A percentile compares a stretch with the other conserved stretches of the same genome.
Conservation (phyloP, 2,329 filamentous ascomycete genomes). For the Elsinoe australis region DNA sequence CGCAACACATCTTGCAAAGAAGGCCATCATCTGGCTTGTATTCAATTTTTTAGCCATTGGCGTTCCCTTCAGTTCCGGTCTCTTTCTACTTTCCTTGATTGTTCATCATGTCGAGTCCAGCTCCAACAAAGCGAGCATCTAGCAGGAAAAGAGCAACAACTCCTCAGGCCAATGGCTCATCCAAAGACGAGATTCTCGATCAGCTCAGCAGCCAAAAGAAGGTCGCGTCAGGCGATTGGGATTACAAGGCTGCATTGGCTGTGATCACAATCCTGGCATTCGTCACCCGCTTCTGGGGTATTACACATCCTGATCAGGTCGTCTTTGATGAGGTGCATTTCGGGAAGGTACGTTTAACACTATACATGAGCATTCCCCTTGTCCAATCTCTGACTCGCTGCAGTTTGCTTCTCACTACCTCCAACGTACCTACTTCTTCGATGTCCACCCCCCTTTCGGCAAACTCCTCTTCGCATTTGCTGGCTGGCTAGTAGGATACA, state of each 20-base stretch:
- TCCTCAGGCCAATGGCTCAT: conserved; percentile 25
- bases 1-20: neutral
- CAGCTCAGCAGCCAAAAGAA: conserved; percentile 30
- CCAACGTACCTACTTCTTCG: conserved; percentile 97
- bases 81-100: conserved; percentile 1
- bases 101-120: conserved; percentile 8
- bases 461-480: conserved; percentile 96
- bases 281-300: conserved; percentile 88
- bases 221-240: conserved; percentile 52
- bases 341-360: conserved; percentile 67
- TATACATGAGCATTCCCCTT: neutral
- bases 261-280: conserved; percentile 81
- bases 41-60: neutral
- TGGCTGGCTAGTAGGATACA: conserved; percentile 95
- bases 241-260: conserved; percentile 71
- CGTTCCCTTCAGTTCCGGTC: neutral
- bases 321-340: conserved; percentile 99
- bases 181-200: conserved; percentile 35
- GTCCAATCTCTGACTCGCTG: neutral
- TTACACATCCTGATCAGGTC: conserved; percentile 89
- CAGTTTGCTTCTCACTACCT: conserved; percentile 66
- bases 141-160: conserved; percentile 20
- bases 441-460: conserved; percentile 95
- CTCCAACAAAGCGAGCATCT: conserved; percentile 16
- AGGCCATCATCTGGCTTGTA: neutral